Percentiles rank a stretch among this genome's conserved stretches.
Evolutionary conservation across 345 rosid genomes (phyloP).

Genomic region (Anastatica hierochuntica): DNA sequence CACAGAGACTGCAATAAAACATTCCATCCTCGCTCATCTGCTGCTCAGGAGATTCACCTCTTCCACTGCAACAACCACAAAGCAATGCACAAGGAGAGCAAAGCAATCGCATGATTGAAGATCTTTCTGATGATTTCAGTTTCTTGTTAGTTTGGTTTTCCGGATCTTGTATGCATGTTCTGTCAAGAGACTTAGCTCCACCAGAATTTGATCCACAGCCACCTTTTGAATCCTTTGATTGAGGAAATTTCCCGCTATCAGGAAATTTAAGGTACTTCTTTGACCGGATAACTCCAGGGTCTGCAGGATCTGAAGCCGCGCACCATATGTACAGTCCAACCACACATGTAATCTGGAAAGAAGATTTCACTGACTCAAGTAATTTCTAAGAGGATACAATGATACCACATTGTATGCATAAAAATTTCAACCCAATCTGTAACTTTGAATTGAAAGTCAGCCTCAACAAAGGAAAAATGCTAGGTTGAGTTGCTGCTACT

Average conservation of each 20-base stretch:
- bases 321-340: conserved; percentile 77
- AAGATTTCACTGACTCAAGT: not conserved
- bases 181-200: conserved; percentile 47
- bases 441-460: not conserved
- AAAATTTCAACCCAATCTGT: not conserved
- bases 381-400: not conserved
- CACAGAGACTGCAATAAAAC: conserved; percentile 97
- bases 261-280: conserved; percentile 67
- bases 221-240: conserved; percentile 42
- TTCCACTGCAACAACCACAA: conserved; percentile 44
- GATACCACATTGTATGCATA: too few species aligned
- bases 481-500: not conserved
- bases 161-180: conserved; percentile 30
- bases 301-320: conserved; percentile 94
- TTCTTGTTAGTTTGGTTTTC: conserved; percentile 29
- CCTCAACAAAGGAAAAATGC: not conserved
- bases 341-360: conserved; percentile 53
- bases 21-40: conserved; percentile 86
- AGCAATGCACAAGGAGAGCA: conserved; percentile 59
- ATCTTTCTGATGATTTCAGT: conserved; percentile 23
- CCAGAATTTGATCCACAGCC: conserved; percentile 52
- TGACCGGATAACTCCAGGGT: conserved; percentile 63
- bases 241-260: conserved; percentile 37
- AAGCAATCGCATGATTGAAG: conserved; percentile 37
- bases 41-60: conserved; percentile 57